These are phyloP conservation scores for Neurospora sp. DNA, from an alignment of 495 filamentous ascomycete species.

Conservation along the genomic window DNA sequence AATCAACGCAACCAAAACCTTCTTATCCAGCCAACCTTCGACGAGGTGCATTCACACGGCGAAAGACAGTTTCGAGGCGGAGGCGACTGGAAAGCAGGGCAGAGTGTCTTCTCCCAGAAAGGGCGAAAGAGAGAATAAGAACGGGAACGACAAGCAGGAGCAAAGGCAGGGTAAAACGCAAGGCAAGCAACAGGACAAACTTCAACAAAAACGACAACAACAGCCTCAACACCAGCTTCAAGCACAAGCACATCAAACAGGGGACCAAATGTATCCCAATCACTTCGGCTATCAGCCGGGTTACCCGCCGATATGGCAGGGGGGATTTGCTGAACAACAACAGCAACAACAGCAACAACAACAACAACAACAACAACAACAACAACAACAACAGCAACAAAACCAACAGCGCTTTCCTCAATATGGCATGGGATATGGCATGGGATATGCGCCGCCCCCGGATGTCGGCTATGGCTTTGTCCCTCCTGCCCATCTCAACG, in stretches of 20 bases:
- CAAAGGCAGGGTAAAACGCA: background rate
- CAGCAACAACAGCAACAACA: background rate
- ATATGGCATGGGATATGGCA: background rate
- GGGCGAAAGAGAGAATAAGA: background rate
- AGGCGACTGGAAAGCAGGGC: background rate
- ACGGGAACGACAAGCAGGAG: background rate
- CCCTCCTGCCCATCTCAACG: background rate
- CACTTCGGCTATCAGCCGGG: background rate
- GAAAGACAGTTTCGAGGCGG: background rate
- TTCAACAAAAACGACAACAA: background rate
- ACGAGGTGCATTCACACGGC: background rate
- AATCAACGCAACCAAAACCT: background rate
- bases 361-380: background rate
- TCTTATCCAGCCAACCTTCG: background rate
- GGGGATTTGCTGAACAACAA: background rate
- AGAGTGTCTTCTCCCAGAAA: background rate
- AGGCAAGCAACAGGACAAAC: background rate
- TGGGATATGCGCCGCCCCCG: background rate
- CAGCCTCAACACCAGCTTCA: background rate
- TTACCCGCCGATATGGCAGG: background rate
- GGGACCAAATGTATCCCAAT: background rate
- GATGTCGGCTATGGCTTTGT: background rate
- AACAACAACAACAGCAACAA: background rate
- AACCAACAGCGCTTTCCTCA: background rate
- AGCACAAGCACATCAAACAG: background rate